Conservation (phyloP, 148 eudicot genomes). For the Bassia scoparia region DNA sequence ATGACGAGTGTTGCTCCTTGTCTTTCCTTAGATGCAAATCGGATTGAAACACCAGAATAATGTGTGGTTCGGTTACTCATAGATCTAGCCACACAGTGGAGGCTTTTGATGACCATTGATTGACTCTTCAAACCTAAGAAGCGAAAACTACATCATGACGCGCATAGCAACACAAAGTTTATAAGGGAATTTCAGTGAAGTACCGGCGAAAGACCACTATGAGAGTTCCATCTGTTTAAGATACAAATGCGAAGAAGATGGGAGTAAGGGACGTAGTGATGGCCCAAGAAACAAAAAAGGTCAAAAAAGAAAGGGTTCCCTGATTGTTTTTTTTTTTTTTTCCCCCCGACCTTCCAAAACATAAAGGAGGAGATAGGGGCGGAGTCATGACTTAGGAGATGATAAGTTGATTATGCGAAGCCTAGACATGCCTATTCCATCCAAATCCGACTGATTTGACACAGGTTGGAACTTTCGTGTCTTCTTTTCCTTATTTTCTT, state of each 20-base stretch:
- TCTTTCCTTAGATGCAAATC: not conserved
- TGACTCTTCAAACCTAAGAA: not conserved
- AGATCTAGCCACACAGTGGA: not conserved
- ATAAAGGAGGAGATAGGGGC: not conserved
- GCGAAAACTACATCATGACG: not conserved
- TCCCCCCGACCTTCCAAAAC: too few species aligned
- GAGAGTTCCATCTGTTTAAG: not conserved
- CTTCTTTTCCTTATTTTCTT: too few species aligned
- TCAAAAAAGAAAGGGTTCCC: too few species aligned
- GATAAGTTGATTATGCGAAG: not conserved
- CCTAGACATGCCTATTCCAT: not conserved
- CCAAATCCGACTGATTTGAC: not conserved
- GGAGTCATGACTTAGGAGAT: not conserved
- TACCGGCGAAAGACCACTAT: not conserved
- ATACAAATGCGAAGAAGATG: not conserved
- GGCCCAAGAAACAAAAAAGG: not conserved
- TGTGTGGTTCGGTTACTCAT: not conserved
- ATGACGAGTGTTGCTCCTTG: not conserved
- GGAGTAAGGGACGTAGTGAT: not conserved
- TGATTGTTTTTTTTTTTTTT: too few species aligned
- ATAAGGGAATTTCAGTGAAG: not conserved
- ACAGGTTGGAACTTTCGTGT: too few species aligned
- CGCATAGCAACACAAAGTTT: not conserved
- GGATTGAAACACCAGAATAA: not conserved
- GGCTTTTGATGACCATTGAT: not conserved